phyloP scores from a whole-genome alignment of 495 filamentous ascomycete genomes.

The Hyaloscypha hepaticicola region DNA sequence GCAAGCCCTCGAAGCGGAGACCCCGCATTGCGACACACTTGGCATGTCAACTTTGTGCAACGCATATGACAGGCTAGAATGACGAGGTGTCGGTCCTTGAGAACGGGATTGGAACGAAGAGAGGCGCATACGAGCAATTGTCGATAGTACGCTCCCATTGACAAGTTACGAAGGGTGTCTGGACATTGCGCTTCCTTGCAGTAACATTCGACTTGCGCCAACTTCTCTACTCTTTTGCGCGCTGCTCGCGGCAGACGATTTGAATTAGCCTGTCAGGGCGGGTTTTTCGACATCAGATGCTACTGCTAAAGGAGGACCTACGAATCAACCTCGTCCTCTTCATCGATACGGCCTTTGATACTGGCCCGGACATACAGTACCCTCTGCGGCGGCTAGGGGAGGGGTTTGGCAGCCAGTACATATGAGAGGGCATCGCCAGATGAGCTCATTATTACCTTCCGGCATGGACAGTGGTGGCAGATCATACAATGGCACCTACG shows the following conservation, averaged over 20 bases:
- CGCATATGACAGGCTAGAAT: conserved; percentile 21
- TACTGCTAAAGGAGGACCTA: not conserved
- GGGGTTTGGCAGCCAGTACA: conserved; percentile 6
- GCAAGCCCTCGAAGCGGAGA: not conserved
- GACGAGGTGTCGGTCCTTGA: conserved; percentile 23
- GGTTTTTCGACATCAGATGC: not conserved
- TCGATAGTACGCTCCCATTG: conserved; percentile 10
- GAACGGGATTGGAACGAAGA: conserved; percentile 26
- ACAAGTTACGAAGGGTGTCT: not conserved
- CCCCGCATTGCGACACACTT: not conserved
- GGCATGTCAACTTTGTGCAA: not conserved
- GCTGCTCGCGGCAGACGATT: not conserved
- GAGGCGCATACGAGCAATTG: conserved; percentile 18
- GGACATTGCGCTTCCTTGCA: not conserved
- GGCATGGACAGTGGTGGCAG: conserved; percentile 32
- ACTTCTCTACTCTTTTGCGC: not conserved
- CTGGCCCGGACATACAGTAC: not conserved
- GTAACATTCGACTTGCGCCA: conserved; percentile 1
- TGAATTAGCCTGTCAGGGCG: not conserved
- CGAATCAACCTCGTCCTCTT: not conserved
- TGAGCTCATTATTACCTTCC: conserved; percentile 36
- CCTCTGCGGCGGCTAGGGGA: not conserved
- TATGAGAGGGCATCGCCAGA: conserved; percentile 31
- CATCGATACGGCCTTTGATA: not conserved
- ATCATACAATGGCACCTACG: conserved; percentile 28